Conservation (phyloP, 129 eudicot species). For the Arctium lappa region DNA sequence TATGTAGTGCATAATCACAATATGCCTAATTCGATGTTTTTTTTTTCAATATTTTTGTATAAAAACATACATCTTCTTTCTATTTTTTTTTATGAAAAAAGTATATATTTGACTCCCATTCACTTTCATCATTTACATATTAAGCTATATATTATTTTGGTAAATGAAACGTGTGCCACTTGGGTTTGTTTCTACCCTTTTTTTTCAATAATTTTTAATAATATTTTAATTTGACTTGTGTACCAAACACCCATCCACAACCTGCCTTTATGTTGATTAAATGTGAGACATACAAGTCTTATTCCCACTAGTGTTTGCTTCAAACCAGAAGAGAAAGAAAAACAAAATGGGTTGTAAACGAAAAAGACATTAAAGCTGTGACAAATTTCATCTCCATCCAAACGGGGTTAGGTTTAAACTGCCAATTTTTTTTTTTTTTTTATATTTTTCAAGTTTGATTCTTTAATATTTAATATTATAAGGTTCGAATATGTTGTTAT, state of each 20-base stretch:
- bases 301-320: constrained; percentile 36
- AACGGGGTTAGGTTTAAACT: constrained; percentile 20
- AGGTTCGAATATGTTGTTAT: too few relatives aligned
- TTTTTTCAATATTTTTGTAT: not conserved
- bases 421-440: not conserved
- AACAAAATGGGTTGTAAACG: constrained; percentile 31
- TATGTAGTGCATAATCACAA: not conserved
- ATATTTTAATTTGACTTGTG: constrained; percentile 11
- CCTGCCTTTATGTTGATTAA: constrained; percentile 34
- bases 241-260: constrained; percentile 23
- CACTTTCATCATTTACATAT: not conserved
- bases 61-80: not conserved
- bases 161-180: not conserved
- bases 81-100: not conserved
- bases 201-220: not conserved
- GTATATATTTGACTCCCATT: not conserved
- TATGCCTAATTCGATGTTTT: not conserved
- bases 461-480: not conserved
- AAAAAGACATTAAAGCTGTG: constrained; percentile 33
- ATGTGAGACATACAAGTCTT: constrained; percentile 37
- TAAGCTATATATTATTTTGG: not conserved
- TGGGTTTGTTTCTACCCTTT: constrained; percentile 1
- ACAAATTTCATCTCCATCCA: constrained; percentile 35
- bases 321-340: constrained; percentile 16
- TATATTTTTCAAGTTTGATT: not conserved